A percentile compares a stretch with the other conserved stretches of the same genome.
phyloP scores from a whole-genome alignment of 495 filamentous ascomycete genomes.

The Neurospora sp. region DNA sequence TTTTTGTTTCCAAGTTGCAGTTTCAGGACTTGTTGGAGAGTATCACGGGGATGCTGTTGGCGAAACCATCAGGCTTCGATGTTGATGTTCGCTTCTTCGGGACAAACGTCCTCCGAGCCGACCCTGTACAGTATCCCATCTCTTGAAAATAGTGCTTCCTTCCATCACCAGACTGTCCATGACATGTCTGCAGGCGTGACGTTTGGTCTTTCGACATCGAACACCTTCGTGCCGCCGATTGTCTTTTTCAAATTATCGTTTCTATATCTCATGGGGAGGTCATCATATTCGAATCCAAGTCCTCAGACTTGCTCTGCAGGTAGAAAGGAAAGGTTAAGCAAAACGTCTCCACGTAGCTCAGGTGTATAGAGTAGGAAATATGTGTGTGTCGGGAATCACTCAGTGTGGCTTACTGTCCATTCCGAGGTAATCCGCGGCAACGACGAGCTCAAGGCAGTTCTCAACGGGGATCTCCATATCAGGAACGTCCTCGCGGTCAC shows the following conservation, averaged over 20 bases:
- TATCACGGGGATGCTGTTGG: not conserved
- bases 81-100: not conserved
- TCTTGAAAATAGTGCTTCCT: not conserved
- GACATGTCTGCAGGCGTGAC: too few species aligned
- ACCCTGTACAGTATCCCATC: not conserved
- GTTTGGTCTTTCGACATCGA: too few species aligned
- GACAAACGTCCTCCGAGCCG: not conserved
- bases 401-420: conserved; percentile 27
- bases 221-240: too few species aligned
- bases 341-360: too few species aligned
- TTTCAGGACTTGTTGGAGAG: not conserved
- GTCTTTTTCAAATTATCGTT: not conserved
- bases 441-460: conserved; percentile 78
- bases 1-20: not conserved
- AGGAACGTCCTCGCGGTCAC: conserved; percentile 62
- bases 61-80: not conserved
- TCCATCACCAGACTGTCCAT: not conserved
- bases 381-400: not conserved
- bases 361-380: too few species aligned
- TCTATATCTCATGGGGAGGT: not conserved
- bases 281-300: not conserved
- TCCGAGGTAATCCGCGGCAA: conserved; percentile 76
- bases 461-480: conserved; percentile 89
- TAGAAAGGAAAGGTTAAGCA: not conserved
- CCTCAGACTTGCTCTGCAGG: conserved; percentile 9